phyloP scores from a whole-genome alignment of 345 rosid genomes.

The Clausena lansium region DNA sequence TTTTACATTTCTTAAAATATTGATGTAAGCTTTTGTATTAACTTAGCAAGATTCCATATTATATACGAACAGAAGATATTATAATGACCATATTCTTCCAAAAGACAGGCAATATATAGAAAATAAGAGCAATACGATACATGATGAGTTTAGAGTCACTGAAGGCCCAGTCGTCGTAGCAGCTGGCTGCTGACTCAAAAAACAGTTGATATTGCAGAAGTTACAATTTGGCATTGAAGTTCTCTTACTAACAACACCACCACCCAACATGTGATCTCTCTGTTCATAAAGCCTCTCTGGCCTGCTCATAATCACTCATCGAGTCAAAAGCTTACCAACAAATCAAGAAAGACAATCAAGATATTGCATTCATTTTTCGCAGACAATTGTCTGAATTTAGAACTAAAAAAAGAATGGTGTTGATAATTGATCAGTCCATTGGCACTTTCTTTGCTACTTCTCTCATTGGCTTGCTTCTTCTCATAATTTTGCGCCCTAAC shows the following conservation, averaged over 20 bases:
- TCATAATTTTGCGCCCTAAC: slow-evolving; percentile 21
- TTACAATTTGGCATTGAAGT: no score
- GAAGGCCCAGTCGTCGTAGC: not conserved
- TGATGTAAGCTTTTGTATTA: no score
- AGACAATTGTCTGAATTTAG: not conserved
- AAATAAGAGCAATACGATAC: no score
- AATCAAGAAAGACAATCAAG: not conserved
- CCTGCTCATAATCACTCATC: not conserved
- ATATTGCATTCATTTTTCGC: not conserved
- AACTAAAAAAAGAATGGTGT: not conserved
- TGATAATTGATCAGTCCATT: slow-evolving; percentile 17
- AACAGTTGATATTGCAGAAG: not conserved
- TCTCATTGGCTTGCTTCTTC: slow-evolving; percentile 22
- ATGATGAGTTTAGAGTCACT: no score
- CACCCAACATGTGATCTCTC: no score
- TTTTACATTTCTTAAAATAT: no score
- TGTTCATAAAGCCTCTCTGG: no score
- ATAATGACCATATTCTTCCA: no score
- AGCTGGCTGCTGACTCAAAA: not conserved
- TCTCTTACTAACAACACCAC: no score
- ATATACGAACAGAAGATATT: no score
- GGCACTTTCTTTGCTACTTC: slow-evolving; percentile 30
- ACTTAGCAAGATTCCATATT: no score
- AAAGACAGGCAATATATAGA: no score
- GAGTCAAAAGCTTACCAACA: not conserved